Conservation (phyloP, 441 rosid species). For the Euphorbia celastroides region DNA sequence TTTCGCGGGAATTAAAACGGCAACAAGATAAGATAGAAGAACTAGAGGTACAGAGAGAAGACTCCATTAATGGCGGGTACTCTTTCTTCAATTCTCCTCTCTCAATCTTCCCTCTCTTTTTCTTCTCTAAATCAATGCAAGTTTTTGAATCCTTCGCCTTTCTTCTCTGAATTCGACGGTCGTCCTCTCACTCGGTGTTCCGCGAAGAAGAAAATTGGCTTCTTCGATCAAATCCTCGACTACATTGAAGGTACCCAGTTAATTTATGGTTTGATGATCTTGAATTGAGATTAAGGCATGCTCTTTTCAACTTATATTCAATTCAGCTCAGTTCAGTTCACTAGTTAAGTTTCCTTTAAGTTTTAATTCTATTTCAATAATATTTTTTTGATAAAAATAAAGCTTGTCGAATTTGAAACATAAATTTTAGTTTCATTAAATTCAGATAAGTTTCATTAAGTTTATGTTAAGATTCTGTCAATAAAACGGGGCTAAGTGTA, state of each 20-base stretch:
- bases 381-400: too few relatives aligned
- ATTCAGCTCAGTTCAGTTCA: too few relatives aligned
- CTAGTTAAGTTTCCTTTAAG: too few relatives aligned
- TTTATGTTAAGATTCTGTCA: too few relatives aligned
- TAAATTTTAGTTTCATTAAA: too few relatives aligned
- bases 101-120: conserved; percentile 27
- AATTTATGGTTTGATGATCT: background rate
- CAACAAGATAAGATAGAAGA: background rate
- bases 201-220: conserved; percentile 85
- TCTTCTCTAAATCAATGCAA: conserved; percentile 27
- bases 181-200: conserved; percentile 43
- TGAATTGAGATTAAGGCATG: too few relatives aligned
- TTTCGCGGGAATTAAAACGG: background rate
- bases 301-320: too few relatives aligned
- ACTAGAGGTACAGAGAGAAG: background rate
- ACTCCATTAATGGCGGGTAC: conserved; percentile 46
- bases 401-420: too few relatives aligned
- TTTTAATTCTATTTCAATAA: too few relatives aligned
- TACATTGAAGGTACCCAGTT: conserved; percentile 68
- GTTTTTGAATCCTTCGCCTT: conserved; percentile 14
- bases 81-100: conserved; percentile 34
- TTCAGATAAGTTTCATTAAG: too few relatives aligned
- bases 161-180: conserved; percentile 15
- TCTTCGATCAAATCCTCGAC: conserved; percentile 81
- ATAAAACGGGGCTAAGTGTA: too few relatives aligned